phyloP scores from a whole-genome alignment of 495 filamentous ascomycete species.

The Hamigera avellanea region DNA sequence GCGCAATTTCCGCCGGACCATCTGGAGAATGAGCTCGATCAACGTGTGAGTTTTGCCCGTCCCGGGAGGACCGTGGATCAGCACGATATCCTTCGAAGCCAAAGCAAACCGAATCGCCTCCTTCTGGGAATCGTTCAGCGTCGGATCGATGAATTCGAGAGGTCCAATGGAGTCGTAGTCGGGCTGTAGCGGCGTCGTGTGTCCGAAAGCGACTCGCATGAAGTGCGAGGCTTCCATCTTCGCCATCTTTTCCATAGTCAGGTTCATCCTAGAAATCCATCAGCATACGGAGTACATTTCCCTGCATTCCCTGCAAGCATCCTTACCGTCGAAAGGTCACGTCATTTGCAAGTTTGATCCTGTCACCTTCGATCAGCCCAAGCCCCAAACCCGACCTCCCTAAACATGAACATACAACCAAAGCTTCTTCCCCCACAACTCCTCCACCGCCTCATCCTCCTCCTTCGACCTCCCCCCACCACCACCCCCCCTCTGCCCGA shows the following conservation, averaged over 20 bases:
- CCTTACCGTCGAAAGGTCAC: conserved; percentile 72
- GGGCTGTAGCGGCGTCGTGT: conserved; percentile 24
- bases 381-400: conserved; percentile 28
- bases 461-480: conserved; percentile 29
- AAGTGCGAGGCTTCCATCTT: conserved; percentile 72
- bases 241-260: conserved; percentile 68
- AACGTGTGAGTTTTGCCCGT: conserved; percentile 97
- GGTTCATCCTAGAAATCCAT: conserved; percentile 63
- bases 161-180: conserved; percentile 45
- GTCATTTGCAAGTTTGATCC: conserved; percentile 90
- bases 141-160: conserved; percentile 65
- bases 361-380: conserved; percentile 23
- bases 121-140: conserved; percentile 82
- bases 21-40: conserved; percentile 85
- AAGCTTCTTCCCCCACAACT: conserved; percentile 47
- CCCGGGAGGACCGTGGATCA: conserved; percentile 93
- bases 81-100: conserved; percentile 67
- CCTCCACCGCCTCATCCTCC: conserved; percentile 48
- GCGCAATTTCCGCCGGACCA: conserved; percentile 57
- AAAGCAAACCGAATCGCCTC: conserved; percentile 85
- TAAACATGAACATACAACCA: conserved; percentile 40
- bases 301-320: not conserved
- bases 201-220: conserved; percentile 73
- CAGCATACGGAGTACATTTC: not conserved
- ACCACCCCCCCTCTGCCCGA: conserved; percentile 50